Evolutionary conservation across 176 grass and related monocot genomes (phyloP), one percentile per base, ranked within the genome.

Genomic region (Triticum monococcum): DNA sequence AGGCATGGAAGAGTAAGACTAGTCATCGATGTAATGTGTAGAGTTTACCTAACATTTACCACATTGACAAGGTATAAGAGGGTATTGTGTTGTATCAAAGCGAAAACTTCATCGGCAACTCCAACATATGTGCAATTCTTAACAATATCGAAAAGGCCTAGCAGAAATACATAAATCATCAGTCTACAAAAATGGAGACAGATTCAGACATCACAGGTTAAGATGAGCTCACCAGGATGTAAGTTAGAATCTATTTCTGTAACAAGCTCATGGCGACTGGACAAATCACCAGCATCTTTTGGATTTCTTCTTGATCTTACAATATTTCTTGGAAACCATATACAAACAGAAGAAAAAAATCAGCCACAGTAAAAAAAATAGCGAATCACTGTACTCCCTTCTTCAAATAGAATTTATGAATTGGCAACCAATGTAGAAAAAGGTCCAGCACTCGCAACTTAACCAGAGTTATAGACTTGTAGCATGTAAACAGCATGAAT

Each of bases 51-150:
- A 70, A 95, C 36, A 86, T 90, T 95, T 75, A 95, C 91, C 45
- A 98, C 88, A 91, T 98, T 89, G 64, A 95, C 90, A 83, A 98
- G 93, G 83, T 98, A 98, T 82, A 98, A 65, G 64, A 79, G 84
- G 61, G 91, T 95, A 88, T 79, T 93, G 45, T 98, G 85, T 52
- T 98, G 93, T 76, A 98, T 87, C 83, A 95, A 88, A 24, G 96
- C 93, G 62, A 95, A 93, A 75, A 87, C 83, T 83, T 98, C 96
- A 86, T 95, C 89, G 46, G 91, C 88, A 87, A 98, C 78, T 62
- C 96, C 93, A 88, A 98, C 88, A 93, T 95, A 98, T 78, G 93
- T 95, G 83, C 93, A 98, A 70, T 94, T 90, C 89, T 37, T 37
- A 37, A 37, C 6, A 37, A 37, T 37, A 37, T 37, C 36, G 36